These are phyloP conservation scores for Boletales sp. DNA, from an alignment of 768 basidiomycete species.

Conservation along the genomic window DNA sequence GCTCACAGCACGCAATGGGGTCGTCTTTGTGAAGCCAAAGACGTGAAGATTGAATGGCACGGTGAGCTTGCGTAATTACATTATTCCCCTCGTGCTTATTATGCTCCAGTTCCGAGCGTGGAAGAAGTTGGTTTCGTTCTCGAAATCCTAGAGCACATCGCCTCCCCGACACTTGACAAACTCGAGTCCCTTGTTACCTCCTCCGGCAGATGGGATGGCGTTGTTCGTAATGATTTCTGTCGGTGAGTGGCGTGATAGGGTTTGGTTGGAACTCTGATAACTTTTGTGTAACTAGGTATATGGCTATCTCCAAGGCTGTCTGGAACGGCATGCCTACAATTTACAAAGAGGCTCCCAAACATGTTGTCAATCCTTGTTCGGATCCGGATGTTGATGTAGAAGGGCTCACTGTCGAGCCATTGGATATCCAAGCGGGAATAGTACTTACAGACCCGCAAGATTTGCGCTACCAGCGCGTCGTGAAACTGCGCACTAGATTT, in stretches of 20 bases:
- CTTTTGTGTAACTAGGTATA: conserved; percentile 40
- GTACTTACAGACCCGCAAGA: conserved; percentile 70
- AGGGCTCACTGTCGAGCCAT: conserved; percentile 62
- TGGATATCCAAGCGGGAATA: conserved; percentile 73
- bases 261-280: conserved; percentile 1
- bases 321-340: conserved; percentile 78
- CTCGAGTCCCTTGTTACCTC: conserved; percentile 59
- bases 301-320: conserved; percentile 69
- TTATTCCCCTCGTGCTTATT: background rate
- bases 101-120: conserved; percentile 36
- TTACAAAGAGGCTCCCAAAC: conserved; percentile 53
- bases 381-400: conserved; percentile 61
- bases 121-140: conserved; percentile 79
- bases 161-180: conserved; percentile 59
- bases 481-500: conserved; percentile 55
- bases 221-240: conserved; percentile 80
- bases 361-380: conserved; percentile 53
- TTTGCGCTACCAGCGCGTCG: conserved; percentile 65
- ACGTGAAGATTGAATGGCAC: conserved; percentile 88
- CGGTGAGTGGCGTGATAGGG: conserved; percentile 42
- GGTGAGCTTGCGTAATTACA: conserved; percentile 35
- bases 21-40: conserved; percentile 66
- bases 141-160: conserved; percentile 70
- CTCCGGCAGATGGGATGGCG: conserved; percentile 58
- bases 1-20: conserved; percentile 77